phyloP scores from a whole-genome alignment of 352 stramenopile species.

The Pythium dissimile region DNA sequence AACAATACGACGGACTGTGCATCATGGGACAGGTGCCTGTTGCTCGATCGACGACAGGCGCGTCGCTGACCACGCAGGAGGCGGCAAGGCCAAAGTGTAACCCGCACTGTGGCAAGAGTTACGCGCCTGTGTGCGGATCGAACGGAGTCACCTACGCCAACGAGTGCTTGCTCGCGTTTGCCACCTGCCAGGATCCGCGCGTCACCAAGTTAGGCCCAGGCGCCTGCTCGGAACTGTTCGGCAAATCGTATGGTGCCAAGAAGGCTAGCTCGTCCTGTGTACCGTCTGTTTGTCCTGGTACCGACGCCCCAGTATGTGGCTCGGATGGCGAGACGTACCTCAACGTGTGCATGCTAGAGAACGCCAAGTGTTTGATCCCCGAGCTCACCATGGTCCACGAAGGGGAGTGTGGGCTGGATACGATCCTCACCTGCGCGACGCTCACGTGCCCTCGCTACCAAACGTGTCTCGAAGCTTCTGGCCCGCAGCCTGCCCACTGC shows the following conservation, averaged over 20 bases:
- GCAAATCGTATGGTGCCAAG: neutral
- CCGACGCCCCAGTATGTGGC: slow-evolving; percentile 27
- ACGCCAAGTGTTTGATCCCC: slow-evolving; percentile 25
- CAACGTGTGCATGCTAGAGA: slow-evolving; percentile 31
- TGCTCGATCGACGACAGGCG: neutral
- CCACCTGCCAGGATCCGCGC: slow-evolving; percentile 32
- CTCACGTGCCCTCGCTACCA: slow-evolving; percentile 47
- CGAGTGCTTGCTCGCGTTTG: slow-evolving; percentile 49
- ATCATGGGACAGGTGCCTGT: neutral
- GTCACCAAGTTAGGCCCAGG: slow-evolving; percentile 35
- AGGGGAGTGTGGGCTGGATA: slow-evolving; percentile 42
- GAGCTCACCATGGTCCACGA: slow-evolving; percentile 36
- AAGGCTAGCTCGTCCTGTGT: slow-evolving; percentile 27
- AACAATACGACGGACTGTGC: slow-evolving; percentile 34
- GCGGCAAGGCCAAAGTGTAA: slow-evolving; percentile 34
- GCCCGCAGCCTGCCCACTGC: slow-evolving; percentile 36
- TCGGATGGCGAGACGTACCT: slow-evolving; percentile 34
- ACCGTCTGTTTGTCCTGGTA: slow-evolving; percentile 34
- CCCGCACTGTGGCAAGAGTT: slow-evolving; percentile 38
- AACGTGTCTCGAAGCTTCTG: slow-evolving; percentile 37
- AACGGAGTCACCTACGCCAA: slow-evolving; percentile 66
- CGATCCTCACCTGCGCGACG: slow-evolving; percentile 35
- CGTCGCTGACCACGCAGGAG: slow-evolving; percentile 5
- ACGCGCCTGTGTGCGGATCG: slow-evolving; percentile 55
- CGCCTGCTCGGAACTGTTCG: slow-evolving; percentile 30